A percentile compares a stretch with the other conserved stretches of the same genome.
Evolutionary conservation across 108 stramenopile genomes (phyloP).

Genomic region (Stephanodiscus triporus): DNA sequence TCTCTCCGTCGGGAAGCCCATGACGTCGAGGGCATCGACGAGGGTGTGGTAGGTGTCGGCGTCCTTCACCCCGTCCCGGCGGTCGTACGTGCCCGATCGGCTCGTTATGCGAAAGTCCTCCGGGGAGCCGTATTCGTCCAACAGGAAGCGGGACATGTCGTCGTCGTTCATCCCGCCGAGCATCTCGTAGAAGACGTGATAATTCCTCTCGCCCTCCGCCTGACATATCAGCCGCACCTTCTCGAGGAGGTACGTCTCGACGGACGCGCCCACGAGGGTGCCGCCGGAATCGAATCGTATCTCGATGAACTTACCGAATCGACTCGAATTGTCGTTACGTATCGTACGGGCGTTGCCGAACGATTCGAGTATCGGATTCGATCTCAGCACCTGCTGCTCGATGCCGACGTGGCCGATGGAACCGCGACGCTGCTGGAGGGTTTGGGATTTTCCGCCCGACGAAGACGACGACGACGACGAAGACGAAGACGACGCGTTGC

Average conservation of each 20-base stretch:
- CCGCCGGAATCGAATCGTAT: slow-evolving; percentile 77
- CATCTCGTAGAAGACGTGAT: slow-evolving; percentile 92
- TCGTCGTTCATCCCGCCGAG: slow-evolving; percentile 49
- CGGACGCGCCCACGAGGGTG: slow-evolving; percentile 76
- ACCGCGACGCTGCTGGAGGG: not conserved
- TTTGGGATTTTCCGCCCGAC: no score
- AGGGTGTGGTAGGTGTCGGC: slow-evolving; percentile 50
- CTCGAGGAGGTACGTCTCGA: slow-evolving; percentile 94
- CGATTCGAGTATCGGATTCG: slow-evolving; percentile 96
- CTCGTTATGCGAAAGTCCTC: slow-evolving; percentile 57
- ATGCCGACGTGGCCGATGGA: slow-evolving; percentile 46
- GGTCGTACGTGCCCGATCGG: slow-evolving; percentile 59
- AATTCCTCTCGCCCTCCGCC: slow-evolving; percentile 88
- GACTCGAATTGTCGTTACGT: slow-evolving; percentile 85
- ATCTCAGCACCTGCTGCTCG: slow-evolving; percentile 87
- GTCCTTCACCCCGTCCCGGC: slow-evolving; percentile 61
- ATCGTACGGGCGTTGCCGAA: slow-evolving; percentile 96
- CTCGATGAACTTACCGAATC: slow-evolving; percentile 96
- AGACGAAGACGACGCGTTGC: no score
- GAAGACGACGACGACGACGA: not conserved
- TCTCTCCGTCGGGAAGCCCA: slow-evolving; percentile 54
- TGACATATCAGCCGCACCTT: slow-evolving; percentile 90
- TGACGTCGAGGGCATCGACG: slow-evolving; percentile 53
- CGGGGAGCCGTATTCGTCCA: slow-evolving; percentile 39
- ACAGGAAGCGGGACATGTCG: slow-evolving; percentile 58